These are phyloP conservation scores for Chytridium lagenaria DNA, from an alignment of 371 early-diverging fungal genomes.

Conservation along the genomic window DNA sequence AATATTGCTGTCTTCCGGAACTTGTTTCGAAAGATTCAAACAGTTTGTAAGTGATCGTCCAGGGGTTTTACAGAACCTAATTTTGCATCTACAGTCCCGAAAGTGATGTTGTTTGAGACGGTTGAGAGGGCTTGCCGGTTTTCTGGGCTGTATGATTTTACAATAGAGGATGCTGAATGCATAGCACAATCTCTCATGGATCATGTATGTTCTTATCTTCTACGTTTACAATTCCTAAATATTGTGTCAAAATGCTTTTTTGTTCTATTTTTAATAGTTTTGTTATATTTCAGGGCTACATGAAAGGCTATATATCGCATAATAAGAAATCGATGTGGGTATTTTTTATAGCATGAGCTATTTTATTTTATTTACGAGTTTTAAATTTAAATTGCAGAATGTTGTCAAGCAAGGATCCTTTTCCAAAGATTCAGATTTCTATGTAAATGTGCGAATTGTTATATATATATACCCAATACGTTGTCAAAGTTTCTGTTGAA, in stretches of 20 bases:
- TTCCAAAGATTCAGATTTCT: conserved; percentile 7
- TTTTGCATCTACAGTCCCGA: background rate
- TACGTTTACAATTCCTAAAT: background rate
- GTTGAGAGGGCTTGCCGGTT: background rate
- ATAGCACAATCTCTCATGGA: conserved; percentile 6
- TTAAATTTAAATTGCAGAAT: background rate
- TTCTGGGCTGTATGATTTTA: conserved; percentile 4
- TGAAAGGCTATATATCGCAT: conserved; percentile 12
- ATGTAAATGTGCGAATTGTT: too few species aligned
- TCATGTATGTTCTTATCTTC: background rate
- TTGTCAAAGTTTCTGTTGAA: too few species aligned
- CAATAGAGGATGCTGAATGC: conserved; percentile 15
- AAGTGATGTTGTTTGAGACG: background rate
- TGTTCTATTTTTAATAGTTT: too few species aligned
- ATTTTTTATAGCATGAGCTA: background rate
- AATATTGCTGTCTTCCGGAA: background rate
- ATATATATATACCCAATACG: too few species aligned
- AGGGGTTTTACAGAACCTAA: background rate
- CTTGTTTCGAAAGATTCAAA: background rate
- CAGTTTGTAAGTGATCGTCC: background rate
- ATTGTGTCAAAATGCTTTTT: background rate
- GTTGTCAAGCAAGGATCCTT: conserved; percentile 4
- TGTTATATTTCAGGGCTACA: too few species aligned
- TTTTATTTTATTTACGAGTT: background rate
- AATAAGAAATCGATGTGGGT: conserved; percentile 1